phyloP scores from a whole-genome alignment of 495 filamentous ascomycete species.

The Lasiosphaeria ovina region DNA sequence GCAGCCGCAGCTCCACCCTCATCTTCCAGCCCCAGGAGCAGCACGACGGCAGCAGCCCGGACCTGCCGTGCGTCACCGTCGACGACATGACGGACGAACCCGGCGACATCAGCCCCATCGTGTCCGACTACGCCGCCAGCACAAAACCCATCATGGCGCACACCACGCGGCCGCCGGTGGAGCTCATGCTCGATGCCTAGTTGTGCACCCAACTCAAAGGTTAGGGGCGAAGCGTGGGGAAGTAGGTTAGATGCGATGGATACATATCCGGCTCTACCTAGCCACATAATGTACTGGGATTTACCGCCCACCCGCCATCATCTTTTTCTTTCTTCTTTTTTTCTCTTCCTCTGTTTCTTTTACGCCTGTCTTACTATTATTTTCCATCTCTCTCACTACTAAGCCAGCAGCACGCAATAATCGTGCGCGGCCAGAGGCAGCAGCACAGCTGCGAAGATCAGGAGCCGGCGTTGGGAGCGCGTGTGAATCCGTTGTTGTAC shows the following conservation, averaged over 20 bases:
- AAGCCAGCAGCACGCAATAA: too few relatives aligned
- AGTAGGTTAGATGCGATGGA: background rate
- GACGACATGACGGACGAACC: conserved; percentile 76
- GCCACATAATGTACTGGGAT: too few relatives aligned
- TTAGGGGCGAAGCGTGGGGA: background rate
- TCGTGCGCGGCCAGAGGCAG: too few relatives aligned
- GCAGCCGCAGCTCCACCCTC: conserved; percentile 43
- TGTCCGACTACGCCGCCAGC: conserved; percentile 31
- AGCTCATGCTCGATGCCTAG: conserved; percentile 68
- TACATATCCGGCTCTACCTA: background rate
- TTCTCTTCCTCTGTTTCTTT: too few relatives aligned
- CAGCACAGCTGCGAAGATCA: too few relatives aligned
- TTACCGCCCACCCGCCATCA: too few relatives aligned
- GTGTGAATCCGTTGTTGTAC: too few relatives aligned
- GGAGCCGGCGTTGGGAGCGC: too few relatives aligned
- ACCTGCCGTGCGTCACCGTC: conserved; percentile 84
- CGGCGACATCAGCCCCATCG: conserved; percentile 39
- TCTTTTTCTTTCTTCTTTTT: too few relatives aligned
- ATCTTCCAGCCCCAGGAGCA: conserved; percentile 51
- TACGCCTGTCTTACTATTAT: too few relatives aligned
- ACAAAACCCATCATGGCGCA: conserved; percentile 63
- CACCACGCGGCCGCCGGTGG: conserved; percentile 82
- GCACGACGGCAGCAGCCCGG: conserved; percentile 71
- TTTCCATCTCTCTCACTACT: too few relatives aligned
- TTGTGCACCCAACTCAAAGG: background rate